phyloP scores from a whole-genome alignment of 2,329 filamentous ascomycete species.

The Lasiodiplodia sp. region DNA sequence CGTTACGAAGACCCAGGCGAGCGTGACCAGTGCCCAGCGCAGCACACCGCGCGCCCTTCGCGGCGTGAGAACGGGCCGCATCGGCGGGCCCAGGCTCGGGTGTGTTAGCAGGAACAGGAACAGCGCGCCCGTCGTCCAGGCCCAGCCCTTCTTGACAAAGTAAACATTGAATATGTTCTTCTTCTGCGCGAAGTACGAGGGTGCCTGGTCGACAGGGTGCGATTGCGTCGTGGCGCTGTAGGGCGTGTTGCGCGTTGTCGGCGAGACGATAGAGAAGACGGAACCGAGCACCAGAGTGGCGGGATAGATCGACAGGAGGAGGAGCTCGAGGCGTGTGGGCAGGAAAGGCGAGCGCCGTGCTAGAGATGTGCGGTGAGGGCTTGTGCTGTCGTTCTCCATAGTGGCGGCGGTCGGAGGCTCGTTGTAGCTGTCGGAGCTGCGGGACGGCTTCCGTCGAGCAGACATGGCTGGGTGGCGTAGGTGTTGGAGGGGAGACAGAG shows the following conservation, averaged over 20 bases:
- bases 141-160: conserved; percentile 96
- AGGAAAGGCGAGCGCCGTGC: conserved; percentile 64
- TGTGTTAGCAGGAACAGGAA: conserved; percentile 73
- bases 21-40: conserved; percentile 76
- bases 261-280: conserved; percentile 79
- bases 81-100: conserved; percentile 60
- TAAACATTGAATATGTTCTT: conserved; percentile 89
- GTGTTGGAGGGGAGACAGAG: background rate
- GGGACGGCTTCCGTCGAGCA: conserved; percentile 21
- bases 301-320: conserved; percentile 76
- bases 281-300: conserved; percentile 80
- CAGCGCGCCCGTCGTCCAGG: conserved; percentile 84
- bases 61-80: conserved; percentile 49
- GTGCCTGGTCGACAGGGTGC: conserved; percentile 65
- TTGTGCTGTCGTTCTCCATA: conserved; percentile 25
- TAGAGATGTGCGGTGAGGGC: conserved; percentile 35
- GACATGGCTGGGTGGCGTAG: background rate
- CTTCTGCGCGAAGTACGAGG: conserved; percentile 93
- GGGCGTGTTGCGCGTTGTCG: conserved; percentile 66
- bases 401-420: conserved; percentile 2
- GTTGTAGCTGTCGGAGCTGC: conserved; percentile 28
- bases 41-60: conserved; percentile 65
- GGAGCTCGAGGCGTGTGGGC: conserved; percentile 72
- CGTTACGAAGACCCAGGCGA: conserved; percentile 84
- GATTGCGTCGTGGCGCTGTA: conserved; percentile 71